Evolutionary conservation across 1,284 basidiomycete species (phyloP), one percentile per base, ranked within the genome.

Genomic region (Porogramme epimiltina): DNA sequence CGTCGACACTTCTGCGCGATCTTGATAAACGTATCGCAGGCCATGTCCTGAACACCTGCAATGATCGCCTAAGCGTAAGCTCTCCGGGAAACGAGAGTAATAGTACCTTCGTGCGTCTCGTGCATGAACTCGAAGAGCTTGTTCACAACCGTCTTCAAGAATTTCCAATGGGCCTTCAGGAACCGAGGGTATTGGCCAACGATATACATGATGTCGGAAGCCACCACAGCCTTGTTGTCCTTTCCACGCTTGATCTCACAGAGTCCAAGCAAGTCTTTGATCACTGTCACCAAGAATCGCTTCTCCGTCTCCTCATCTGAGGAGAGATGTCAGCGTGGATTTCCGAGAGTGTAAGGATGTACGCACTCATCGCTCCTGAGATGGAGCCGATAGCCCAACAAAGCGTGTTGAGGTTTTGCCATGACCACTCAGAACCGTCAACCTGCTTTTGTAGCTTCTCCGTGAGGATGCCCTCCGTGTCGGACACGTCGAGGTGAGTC

Each of bases 81-180:
- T 45, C 48, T 39, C 10, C 8, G 50, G 31, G 24, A 39, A 26
- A 25, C 53, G 56, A 51, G 18, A 20, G 24, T 34, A 51, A 49
- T 10, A 71, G 50, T 54, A 86, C 94, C 95, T 77, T 99, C 97
- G 67, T 99, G 97, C 0, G 94, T 98, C 76, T 99, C 97, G 74
- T 99, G 97, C 95, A 99, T 99, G 71, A 99, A 99, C 71, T 99
- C 97, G 71, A 99, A 99, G 18, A 99, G 80, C 74, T 99, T 99
- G 79, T 99, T 99, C 60, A 99, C 97, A 45, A 99, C 97, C 3
- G 97, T 99, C 80, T 99, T 99, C 69, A 99, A 77, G 84, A 99
- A 99, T 76, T 98, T 99, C 97, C 97, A 99, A 71, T 99, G 97
- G 20, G 97, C 97, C 72, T 99, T 99, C 66, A 99, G 85, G 87